Percentiles rank a stretch among this genome's conserved stretches.
Conservation (phyloP, 2,329 filamentous ascomycete species). For the Ophiosphaerella korrae region DNA sequence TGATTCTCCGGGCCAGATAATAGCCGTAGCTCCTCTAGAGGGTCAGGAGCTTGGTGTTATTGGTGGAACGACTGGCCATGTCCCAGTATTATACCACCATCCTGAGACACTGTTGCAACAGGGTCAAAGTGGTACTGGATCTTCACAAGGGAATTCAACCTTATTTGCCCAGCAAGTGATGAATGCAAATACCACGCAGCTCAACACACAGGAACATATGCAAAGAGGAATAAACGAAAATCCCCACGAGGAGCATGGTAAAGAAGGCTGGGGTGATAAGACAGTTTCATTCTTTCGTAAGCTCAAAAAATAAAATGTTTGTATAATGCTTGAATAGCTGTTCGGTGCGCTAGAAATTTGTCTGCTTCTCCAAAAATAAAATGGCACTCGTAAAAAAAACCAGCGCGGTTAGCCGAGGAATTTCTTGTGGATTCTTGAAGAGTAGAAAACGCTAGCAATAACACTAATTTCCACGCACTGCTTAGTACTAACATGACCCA, state of each 20-base stretch:
- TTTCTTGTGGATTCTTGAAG: too few species aligned
- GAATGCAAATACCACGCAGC: conserved; percentile 59
- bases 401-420: too few species aligned
- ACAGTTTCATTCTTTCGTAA: conserved; percentile 7
- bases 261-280: conserved; percentile 6
- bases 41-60: conserved; percentile 14
- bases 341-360: too few species aligned
- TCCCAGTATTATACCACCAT: background rate
- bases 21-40: conserved; percentile 3
- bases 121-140: conserved; percentile 7
- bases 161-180: conserved; percentile 59
- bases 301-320: conserved; percentile 4
- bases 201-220: conserved; percentile 43
- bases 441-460: too few species aligned
- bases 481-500: too few species aligned
- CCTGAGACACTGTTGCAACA: conserved; percentile 2
- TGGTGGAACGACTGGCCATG: conserved; percentile 6
- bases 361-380: too few species aligned
- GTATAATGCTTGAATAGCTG: too few species aligned
- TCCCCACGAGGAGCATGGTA: background rate
- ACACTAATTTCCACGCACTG: too few species aligned
- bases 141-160: conserved; percentile 50
- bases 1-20: conserved; percentile 31
- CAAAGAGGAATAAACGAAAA: conserved; percentile 6
- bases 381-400: too few species aligned